Percentiles rank a stretch among this genome's conserved stretches.
phyloP scores from a whole-genome alignment of 2,329 filamentous ascomycete species.

The Cercospora beticola region DNA sequence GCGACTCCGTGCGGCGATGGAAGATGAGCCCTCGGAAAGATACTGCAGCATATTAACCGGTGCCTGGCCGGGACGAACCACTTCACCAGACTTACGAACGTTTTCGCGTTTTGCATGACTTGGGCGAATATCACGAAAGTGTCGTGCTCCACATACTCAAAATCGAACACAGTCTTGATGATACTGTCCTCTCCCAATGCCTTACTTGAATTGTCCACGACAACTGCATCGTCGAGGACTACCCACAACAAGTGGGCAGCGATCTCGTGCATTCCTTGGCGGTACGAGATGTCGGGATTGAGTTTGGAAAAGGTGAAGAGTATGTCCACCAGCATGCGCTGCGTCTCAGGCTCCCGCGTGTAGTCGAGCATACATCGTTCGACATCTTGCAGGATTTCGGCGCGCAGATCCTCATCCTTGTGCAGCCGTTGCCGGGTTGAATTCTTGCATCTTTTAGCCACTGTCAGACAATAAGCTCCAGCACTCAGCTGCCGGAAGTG shows the following conservation, averaged over 20 bases:
- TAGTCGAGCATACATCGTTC: slow-evolving; percentile 71
- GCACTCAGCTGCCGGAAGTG: slow-evolving; percentile 13
- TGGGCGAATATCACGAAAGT: slow-evolving; percentile 80
- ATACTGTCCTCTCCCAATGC: slow-evolving; percentile 34
- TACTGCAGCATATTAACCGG: slow-evolving; percentile 18
- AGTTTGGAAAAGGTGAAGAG: slow-evolving; percentile 94
- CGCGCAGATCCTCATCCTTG: slow-evolving; percentile 76
- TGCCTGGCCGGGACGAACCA: background rate
- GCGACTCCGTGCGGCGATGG: slow-evolving; percentile 79
- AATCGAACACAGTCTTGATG: slow-evolving; percentile 58
- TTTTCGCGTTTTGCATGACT: slow-evolving; percentile 76
- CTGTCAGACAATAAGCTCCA: slow-evolving; percentile 28
- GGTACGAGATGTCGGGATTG: slow-evolving; percentile 81
- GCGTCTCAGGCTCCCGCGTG: slow-evolving; percentile 77
- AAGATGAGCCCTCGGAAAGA: slow-evolving; percentile 51
- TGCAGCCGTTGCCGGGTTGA: slow-evolving; percentile 89
- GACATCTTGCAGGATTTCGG: slow-evolving; percentile 92
- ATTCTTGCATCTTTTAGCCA: slow-evolving; percentile 57
- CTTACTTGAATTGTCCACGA: slow-evolving; percentile 41
- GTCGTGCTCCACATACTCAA: slow-evolving; percentile 80
- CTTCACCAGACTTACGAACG: slow-evolving; percentile 52
- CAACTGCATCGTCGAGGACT: slow-evolving; percentile 76
- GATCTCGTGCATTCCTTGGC: slow-evolving; percentile 98
- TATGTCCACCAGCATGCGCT: slow-evolving; percentile 80
- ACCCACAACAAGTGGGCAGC: slow-evolving; percentile 86